Evolutionary conservation across 2,329 filamentous ascomycete genomes (phyloP), one percentile per base, ranked within the genome.

Genomic region (Aspergillus hiratsukae): DNA sequence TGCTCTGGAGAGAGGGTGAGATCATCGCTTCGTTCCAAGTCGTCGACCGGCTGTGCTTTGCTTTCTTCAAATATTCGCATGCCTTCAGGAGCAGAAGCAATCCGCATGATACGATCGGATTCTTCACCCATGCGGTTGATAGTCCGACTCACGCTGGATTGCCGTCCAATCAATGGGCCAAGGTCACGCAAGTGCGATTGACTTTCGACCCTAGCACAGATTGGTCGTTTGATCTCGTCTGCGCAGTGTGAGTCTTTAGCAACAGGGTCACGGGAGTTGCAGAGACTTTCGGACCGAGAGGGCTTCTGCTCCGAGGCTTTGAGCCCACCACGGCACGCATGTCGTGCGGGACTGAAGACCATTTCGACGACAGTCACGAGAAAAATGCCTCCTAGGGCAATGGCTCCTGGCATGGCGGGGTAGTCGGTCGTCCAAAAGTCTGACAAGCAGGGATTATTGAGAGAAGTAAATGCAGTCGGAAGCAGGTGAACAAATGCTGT

Each of bases 401-500:
- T 78, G n/a, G 77, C 75, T 5, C 78, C 78, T 0, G 78, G 75
- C 71, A 80, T 78, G 6, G 77, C 75, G 8, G 75, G 74, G 58
- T 79, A 80, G 49, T 76, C 69, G 1, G 71, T 65, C 29, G 72
- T 78, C 75, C 77, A 78, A 61, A 79, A 78, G 25, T 64, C 58
- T 0, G 76, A 73, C 23, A 80, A 67, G 65, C 87, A 89, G 46
- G 86, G 86, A 65, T 69, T 56, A 27, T 64, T 57, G 25, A 69
- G 55, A 1, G 65, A 64, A 11, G 61, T 64, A 43, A 89, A 89
- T 0, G 87, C 86, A 27, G 83, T 89, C 53, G 84, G 86, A 3
- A 88, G 80, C 11, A 88, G 79, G 75, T 93, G 89, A 27, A 93
- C 89, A 67, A 94, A 94, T 54, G 90, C 89, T 1, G 90, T 94